Conservation (phyloP, 164 flowering plant species). For the Magnolia officinalis region DNA sequence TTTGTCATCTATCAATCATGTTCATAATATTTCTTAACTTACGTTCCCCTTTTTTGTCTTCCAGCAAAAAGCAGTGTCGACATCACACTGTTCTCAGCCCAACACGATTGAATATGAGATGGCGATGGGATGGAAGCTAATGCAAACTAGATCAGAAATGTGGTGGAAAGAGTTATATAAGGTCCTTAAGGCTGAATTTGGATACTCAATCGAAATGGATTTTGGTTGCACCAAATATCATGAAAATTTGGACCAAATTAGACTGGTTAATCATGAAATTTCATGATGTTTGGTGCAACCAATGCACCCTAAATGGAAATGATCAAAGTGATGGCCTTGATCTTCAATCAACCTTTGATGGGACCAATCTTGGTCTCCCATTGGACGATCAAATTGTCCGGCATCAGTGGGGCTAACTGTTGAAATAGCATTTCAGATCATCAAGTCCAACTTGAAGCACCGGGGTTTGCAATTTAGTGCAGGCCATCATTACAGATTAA, state of each 20-base stretch:
- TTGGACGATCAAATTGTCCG: neutral
- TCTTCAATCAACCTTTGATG: neutral
- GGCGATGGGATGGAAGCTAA: conserved; percentile 47
- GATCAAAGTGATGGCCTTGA: neutral
- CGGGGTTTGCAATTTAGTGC: no score
- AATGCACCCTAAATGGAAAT: neutral
- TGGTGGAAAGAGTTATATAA: neutral
- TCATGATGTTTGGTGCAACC: no score
- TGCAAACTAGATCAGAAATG: conserved; percentile 20
- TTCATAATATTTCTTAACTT: neutral
- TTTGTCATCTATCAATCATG: neutral
- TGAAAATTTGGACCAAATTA: no score
- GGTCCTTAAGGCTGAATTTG: neutral
- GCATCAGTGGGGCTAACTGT: neutral
- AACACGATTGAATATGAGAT: conserved; percentile 32
- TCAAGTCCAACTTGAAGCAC: neutral
- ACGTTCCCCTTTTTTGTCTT: neutral
- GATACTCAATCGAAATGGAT: neutral
- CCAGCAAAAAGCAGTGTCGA: conserved; percentile 49
- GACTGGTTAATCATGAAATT: no score
- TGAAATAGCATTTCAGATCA: neutral
- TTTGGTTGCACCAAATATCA: no score
- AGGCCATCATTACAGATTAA: no score
- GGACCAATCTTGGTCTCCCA: neutral
- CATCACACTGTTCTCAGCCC: conserved; percentile 50